Conservation (phyloP, 306 rosid species). For the Sophora flavescens region DNA sequence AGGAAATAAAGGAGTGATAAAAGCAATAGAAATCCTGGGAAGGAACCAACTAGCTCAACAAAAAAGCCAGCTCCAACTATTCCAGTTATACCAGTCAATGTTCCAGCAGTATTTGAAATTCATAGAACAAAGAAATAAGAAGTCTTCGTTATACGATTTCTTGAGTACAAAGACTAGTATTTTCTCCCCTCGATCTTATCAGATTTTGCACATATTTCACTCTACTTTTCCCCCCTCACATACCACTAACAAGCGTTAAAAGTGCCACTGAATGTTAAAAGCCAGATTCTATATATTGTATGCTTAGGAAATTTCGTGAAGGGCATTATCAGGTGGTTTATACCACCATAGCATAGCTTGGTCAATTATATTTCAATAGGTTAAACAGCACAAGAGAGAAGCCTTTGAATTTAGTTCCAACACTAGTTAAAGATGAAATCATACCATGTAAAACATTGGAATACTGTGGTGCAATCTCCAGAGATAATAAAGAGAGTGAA, state of each 20-base stretch:
- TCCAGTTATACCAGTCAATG: conserved; percentile 86
- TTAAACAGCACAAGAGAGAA: conserved; percentile 13
- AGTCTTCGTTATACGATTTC: conserved; percentile 21
- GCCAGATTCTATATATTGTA: conserved; percentile 5
- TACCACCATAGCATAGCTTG: conserved; percentile 17
- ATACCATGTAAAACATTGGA: conserved; percentile 93
- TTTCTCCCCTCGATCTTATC: conserved; percentile 28
- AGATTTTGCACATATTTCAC: conserved; percentile 43
- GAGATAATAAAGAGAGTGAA: conserved; percentile 48
- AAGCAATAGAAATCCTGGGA: conserved; percentile 82
- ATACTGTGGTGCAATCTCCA: conserved; percentile 93
- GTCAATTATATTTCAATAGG: conserved; percentile 35
- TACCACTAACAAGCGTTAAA: conserved; percentile 8
- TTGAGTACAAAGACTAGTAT: conserved; percentile 20
- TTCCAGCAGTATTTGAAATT: conserved; percentile 89
- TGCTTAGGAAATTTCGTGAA: conserved; percentile 9
- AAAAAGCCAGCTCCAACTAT: conserved; percentile 95
- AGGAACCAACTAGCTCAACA: conserved; percentile 88
- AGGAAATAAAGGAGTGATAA: conserved; percentile 75
- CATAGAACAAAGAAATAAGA: conserved; percentile 58
- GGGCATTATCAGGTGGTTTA: conserved; percentile 17
- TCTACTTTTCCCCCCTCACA: not conserved
- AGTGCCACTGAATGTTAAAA: not conserved
- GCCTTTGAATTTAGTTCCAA: conserved; percentile 18
- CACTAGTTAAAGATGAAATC: conserved; percentile 32